Evolutionary conservation across 257 asterid species (phyloP), one percentile per base, ranked within the genome.

Genomic region (Solanum okadae): DNA sequence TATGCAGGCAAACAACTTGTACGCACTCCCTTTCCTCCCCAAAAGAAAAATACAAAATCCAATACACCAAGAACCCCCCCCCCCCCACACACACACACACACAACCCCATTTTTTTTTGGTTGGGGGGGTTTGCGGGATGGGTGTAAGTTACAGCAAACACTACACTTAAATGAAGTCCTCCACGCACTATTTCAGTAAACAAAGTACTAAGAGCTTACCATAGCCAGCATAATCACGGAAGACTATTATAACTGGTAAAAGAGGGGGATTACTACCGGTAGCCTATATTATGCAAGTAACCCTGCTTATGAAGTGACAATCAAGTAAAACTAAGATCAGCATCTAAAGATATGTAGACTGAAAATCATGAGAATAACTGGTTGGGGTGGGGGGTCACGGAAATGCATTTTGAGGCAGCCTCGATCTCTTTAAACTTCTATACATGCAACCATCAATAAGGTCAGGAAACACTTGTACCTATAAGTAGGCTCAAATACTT

Each of bases 401-500:
- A 27, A 79, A 29, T 18, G 86, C 83, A 76, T 76, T 35, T 35
- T 44, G 16, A 44, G 65, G 65, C 85, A 44, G 61, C 68, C 86
- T 81, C 42, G 3, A 29, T 65, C 68, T 81, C 68, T 12, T 76
- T 86, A 78, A 87, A 40, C 33, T 71, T 8, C 44, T 61, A 81
- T 29, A 46, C 10, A 29, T 16, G 68, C 61, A 81, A 71, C 87
- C 38, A 86, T 63, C 35, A 85, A 52, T 87, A 75, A 49, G 67
- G 82, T 85, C 87, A 87, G 87, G 93, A 90, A 89, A 84, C 87
- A 88, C 65, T 75, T 90, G 86, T 96, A 97, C 99, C 99, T 96
- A 98, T 97, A 97, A 90, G 92, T 88, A 88, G 93, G 92, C 91
- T 96, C 99, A 91, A 89, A 96, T 72, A 91, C 84, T 92, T 93